phyloP scores from a whole-genome alignment of 2,329 filamentous ascomycete genomes.

The Penicillium digitatum region DNA sequence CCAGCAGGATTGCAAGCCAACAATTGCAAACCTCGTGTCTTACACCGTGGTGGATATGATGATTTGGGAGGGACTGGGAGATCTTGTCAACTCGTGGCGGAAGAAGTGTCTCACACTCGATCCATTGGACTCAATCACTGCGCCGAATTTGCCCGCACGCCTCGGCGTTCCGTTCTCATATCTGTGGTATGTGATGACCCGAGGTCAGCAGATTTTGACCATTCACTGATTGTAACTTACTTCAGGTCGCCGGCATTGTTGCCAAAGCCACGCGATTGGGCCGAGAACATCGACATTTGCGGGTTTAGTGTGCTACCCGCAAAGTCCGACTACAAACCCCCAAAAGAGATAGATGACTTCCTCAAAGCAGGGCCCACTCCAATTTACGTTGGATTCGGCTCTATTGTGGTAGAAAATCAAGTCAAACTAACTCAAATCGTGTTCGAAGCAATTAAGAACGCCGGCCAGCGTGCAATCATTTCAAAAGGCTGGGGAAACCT shows the following conservation, averaged over 20 bases:
- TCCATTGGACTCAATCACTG: constrained; percentile 74
- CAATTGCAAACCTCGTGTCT: constrained; percentile 76
- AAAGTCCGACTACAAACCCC: constrained; percentile 62
- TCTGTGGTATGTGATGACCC: constrained; percentile 61
- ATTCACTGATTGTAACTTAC: constrained; percentile 5
- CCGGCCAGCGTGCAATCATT: constrained; percentile 72
- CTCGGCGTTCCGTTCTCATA: constrained; percentile 82
- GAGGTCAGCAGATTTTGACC: neutral
- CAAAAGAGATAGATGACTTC: constrained; percentile 62
- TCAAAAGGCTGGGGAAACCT: constrained; percentile 87
- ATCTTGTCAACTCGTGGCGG: constrained; percentile 85
- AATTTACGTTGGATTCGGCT: constrained; percentile 79
- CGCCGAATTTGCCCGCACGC: constrained; percentile 71
- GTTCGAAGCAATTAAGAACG: constrained; percentile 63
- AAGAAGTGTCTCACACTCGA: constrained; percentile 71
- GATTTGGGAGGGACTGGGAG: constrained; percentile 88
- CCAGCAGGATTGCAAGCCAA: constrained; percentile 68
- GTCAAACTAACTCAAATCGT: constrained; percentile 66
- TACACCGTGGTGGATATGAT: constrained; percentile 86
- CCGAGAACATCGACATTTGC: constrained; percentile 64
- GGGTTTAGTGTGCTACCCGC: constrained; percentile 74
- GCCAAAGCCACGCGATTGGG: constrained; percentile 76
- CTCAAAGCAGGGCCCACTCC: constrained; percentile 66
- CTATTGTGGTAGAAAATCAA: constrained; percentile 75
- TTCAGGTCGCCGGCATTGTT: constrained; percentile 66